A percentile compares a stretch with the other conserved stretches of the same genome.
phyloP scores from a whole-genome alignment of 345 rosid genomes.

The Sisymbrium altissimum region DNA sequence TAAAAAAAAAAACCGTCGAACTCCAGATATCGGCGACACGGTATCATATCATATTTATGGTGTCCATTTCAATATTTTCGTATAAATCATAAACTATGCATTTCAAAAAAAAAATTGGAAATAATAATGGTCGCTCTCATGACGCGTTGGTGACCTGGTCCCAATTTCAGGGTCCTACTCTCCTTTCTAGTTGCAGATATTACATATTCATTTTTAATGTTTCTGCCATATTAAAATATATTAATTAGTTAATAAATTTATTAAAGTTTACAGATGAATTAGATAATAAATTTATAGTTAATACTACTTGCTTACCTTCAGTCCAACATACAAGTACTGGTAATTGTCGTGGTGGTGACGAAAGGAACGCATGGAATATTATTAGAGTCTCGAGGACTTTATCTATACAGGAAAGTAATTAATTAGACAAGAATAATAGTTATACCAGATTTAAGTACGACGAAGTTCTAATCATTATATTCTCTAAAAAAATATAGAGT shows the following conservation, averaged over 20 bases:
- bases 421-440: not conserved
- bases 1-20: not conserved
- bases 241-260: not conserved
- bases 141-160: conserved; percentile 42
- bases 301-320: not conserved
- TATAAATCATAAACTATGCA: not conserved
- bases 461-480: conserved; percentile 21
- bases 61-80: not conserved
- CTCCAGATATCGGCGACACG: not conserved
- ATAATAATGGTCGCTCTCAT: conserved; percentile 27
- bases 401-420: not conserved
- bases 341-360: conserved; percentile 6
- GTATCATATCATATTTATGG: not conserved
- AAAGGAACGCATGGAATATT: not conserved
- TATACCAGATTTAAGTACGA: not conserved
- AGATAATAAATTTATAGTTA: not conserved
- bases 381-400: not conserved
- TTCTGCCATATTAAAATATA: not conserved
- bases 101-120: not conserved
- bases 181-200: conserved; percentile 27
- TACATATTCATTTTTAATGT: not conserved
- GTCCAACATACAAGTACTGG: not conserved
- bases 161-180: conserved; percentile 27
- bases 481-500: not conserved
- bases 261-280: not conserved